Base-by-base conservation (phyloP, 2,329 filamentous ascomycete species). In the Nigrospora osmanthi region DNA sequence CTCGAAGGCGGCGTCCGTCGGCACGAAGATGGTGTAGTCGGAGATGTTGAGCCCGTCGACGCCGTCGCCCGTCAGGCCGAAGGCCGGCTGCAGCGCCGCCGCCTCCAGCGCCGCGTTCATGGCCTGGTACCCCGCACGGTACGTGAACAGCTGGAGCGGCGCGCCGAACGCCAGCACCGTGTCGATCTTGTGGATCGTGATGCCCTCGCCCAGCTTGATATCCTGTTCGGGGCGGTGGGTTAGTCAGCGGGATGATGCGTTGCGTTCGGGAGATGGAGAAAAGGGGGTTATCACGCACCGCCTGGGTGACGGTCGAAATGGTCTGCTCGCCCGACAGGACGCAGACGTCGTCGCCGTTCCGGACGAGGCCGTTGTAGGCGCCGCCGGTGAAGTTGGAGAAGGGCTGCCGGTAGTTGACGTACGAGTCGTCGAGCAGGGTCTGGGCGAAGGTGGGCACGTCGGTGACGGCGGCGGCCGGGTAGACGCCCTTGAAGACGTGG, bases 381-480 rank as follows among this genome's bases (percentile, higher is more conserved):
- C 62, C 63, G 13, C 61, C 61, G 4, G 62, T 65, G 42, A 65
- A 60, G 51, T 66, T 65, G 7, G 57, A 56, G 45, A 64, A 63
- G 0, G 66, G 63, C 52, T 67, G 64, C 9, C 52, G 47, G 6
- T 49, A 52, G 12, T 50, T 62, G 37, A 58, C 41, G 32, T 60
- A 63, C n/a, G 54, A 58, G 2, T 46, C 47, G 15, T 63, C 55
- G 4, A 63, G 47, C 14, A 63, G 47, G 5, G 56, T 59, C 49
- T 61, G 60, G 9, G 50, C 51, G 44, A 58, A 64, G 2, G 49
- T 45, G n/a, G 62, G 62, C 5, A 57, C 43, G 3, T 63, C 46
- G 3, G 55, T 60, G 17, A 58, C 52, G 9, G 46, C 59, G 6
- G 44, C 40, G 4, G 62, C 53, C 2, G 58, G 58, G 42, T 60